Base-by-base conservation (phyloP, 768 basidiomycete genomes). In the Boletus pseudopeckii region DNA sequence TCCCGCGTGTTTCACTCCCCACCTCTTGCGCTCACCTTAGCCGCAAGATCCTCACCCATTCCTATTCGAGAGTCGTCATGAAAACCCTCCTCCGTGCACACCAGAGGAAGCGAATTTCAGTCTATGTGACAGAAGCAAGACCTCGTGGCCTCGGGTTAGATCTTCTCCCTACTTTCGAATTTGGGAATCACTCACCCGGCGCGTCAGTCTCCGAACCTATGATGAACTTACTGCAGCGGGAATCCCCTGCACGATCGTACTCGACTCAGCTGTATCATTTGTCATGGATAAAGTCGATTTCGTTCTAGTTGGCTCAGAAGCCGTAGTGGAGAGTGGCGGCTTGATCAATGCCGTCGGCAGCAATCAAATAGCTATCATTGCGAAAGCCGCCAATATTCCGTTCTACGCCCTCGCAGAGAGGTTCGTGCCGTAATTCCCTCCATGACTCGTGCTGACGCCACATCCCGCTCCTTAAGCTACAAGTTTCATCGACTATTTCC, bases 401-500 rank as follows among this genome's bases (percentile, higher is more conserved):
- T 94, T 98, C 70, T 98, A 98, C 73, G 95, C 92, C 47, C 79
- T 94, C 34, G 92, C 93, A 28, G 93, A 95, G 75, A 93, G 91
- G 88, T 88, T 55, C 45, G 67, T 63, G 42, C 59, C 54, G 38
- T 64, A 67, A 45, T 55, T 60, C 52, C 55, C 59, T 53, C 49
- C 28, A 46, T 54, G 33, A 54, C 55, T 46, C 56, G 45, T 63
- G 48, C 54, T 65, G 36, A 64, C 62, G 55, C 55, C 63, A 47
- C 22, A 59, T 63, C 66, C 53, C 42, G 32, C 50, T 54, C 58
- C 57, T 56, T 58, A 72, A 93, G 92, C 70, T 98, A 95, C 80
- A 98, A 98, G 76, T 98, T 98, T 71, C 90, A 96, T 69, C 88
- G 96, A 58, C 77, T 95, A 63, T 98, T 97, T 75, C 95, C 95